Percentiles rank a stretch among this genome's conserved stretches.
Conservation (phyloP, 2,329 filamentous ascomycete species). For the Byssothecium circinans region DNA sequence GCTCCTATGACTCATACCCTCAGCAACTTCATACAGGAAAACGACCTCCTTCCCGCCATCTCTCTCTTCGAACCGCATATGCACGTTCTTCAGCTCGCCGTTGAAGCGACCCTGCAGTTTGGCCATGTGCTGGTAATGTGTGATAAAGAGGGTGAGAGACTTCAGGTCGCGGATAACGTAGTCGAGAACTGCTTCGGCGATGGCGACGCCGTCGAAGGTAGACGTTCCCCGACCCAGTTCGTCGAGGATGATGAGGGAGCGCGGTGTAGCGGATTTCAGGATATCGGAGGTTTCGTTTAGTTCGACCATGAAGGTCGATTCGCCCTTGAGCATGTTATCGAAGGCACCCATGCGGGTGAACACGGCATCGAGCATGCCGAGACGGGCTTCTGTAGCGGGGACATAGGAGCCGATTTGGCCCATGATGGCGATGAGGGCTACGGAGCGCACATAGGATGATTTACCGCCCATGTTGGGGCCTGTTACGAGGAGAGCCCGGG, state of each 20-base stretch:
- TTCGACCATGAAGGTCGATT: constrained; percentile 98
- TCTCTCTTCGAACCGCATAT: constrained; percentile 76
- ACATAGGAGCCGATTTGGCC: constrained; percentile 95
- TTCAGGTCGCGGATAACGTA: constrained; percentile 74
- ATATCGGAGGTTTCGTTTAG: constrained; percentile 90
- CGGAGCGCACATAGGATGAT: constrained; percentile 91
- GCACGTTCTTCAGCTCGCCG: constrained; percentile 77
- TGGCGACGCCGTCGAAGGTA: constrained; percentile 94
- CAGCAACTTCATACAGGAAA: constrained; percentile 89
- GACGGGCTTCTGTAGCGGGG: constrained; percentile 70
- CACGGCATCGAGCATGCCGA: constrained; percentile 87
- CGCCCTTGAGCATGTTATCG: constrained; percentile 93
- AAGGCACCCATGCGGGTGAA: constrained; percentile 95
- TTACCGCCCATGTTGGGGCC: constrained; percentile 99
- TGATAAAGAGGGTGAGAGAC: constrained; percentile 91
- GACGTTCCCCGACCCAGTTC: constrained; percentile 91
- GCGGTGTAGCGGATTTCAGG: constrained; percentile 81
- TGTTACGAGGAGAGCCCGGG: constrained; percentile 82
- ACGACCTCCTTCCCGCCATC: constrained; percentile 73
- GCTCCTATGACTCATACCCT: constrained; percentile 88
- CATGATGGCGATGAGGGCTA: constrained; percentile 89
- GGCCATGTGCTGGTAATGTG: constrained; percentile 90
- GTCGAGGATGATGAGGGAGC: constrained; percentile 87
- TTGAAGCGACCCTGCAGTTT: constrained; percentile 70
- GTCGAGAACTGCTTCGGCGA: constrained; percentile 87